Conservation (phyloP, 176 grass and related monocot genomes). For the Aegilops speltoides region DNA sequence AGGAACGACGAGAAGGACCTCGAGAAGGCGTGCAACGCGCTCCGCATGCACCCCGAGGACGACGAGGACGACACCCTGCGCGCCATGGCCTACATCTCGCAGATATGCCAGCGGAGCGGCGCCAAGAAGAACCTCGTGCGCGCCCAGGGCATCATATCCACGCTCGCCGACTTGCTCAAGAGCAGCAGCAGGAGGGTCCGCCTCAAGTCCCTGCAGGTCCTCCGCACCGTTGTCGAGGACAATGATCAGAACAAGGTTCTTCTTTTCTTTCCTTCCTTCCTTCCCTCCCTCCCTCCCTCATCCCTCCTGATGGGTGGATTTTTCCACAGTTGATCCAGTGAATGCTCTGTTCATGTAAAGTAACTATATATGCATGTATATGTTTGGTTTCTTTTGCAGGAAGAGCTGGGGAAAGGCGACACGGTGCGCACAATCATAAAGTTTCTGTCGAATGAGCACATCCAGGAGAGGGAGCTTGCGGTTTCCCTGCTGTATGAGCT, state of each 20-base stretch:
- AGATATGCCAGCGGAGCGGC: slow-evolving; percentile 35
- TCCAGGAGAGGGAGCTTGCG: slow-evolving; percentile 70
- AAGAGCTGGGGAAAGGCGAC: slow-evolving; percentile 61
- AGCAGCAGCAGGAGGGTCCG: slow-evolving; percentile 60
- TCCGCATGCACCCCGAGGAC: not conserved
- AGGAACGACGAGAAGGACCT: slow-evolving; percentile 74
- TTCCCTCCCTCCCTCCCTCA: no score
- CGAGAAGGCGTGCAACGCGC: slow-evolving; percentile 40
- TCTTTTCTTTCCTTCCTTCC: not conserved
- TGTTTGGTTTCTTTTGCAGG: slow-evolving; percentile 27
- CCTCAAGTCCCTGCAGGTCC: slow-evolving; percentile 48
- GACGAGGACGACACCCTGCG: slow-evolving; percentile 28
- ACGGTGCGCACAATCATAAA: slow-evolving; percentile 77
- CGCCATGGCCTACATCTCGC: slow-evolving; percentile 38
- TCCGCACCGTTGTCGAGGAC: slow-evolving; percentile 42
- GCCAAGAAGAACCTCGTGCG: slow-evolving; percentile 50
- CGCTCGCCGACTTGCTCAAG: slow-evolving; percentile 43
- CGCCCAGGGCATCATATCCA: slow-evolving; percentile 37
- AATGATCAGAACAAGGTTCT: slow-evolving; percentile 55
- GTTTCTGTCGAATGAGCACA: slow-evolving; percentile 60
- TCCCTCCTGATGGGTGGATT: not conserved
- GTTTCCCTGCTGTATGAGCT: slow-evolving; percentile 64
- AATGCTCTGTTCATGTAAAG: not conserved
- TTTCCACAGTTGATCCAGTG: not conserved
- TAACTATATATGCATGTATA: not conserved